Conservation (phyloP, 441 rosid genomes). For the Geranium incanum region DNA sequence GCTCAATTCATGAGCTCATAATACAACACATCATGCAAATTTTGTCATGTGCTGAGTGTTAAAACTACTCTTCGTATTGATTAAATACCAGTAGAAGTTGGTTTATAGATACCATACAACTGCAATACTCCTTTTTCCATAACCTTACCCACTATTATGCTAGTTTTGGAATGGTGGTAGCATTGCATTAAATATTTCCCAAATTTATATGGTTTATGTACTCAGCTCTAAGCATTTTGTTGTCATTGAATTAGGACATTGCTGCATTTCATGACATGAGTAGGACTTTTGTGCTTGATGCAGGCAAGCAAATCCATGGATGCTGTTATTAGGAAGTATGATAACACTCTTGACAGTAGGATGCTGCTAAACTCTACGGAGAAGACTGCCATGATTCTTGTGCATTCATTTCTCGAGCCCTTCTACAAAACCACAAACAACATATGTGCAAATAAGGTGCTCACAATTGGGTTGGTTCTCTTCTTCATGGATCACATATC, state of each 20-base stretch:
- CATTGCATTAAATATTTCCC: neutral
- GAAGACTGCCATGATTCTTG: conserved; percentile 49
- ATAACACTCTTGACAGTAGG: conserved; percentile 44
- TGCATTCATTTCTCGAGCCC: conserved; percentile 69
- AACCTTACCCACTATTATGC: neutral
- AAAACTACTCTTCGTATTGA: neutral
- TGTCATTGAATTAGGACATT: neutral
- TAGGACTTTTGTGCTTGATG: conserved; percentile 15
- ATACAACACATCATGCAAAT: neutral
- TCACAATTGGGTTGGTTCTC: conserved; percentile 71
- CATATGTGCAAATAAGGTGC: conserved; percentile 64
- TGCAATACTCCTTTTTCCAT: neutral
- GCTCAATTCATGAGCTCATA: neutral
- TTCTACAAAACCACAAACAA: conserved; percentile 74
- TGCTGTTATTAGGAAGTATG: conserved; percentile 58
- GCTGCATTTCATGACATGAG: neutral
- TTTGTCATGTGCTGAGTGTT: neutral
- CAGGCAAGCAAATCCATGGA: conserved; percentile 88
- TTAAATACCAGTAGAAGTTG: neutral
- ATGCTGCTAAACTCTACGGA: conserved; percentile 50
- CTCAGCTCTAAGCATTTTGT: neutral
- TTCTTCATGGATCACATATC: conserved; percentile 94
- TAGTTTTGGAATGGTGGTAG: too few species aligned
- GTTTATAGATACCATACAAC: neutral
- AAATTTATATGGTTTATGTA: neutral